Base-by-base conservation (phyloP, 805 yeast species). In the Zygosaccharomyces lentus region DNA sequence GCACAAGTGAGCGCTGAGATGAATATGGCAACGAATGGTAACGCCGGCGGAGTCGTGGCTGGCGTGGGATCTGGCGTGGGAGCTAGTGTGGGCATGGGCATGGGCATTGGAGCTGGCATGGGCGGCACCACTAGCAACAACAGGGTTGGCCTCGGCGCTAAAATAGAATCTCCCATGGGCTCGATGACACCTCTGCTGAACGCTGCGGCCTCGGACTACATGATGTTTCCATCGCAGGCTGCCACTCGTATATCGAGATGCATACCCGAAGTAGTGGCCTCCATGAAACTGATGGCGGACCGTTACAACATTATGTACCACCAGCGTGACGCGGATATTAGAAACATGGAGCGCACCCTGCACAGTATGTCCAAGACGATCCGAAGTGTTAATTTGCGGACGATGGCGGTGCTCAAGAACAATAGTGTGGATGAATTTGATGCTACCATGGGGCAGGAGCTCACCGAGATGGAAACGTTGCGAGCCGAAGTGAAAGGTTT, bases 381-480 rank as follows among this genome's bases (percentile, higher is more conserved):
- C 23, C 43, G 51, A n/a, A 47, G 53, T 13, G 54, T 58, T 1
- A 48, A 58, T 34, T 23, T 47, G 3, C 56, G 58, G 31, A 59
- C 69, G 7, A 46, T 59, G 17, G 68, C 65, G 17, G 59, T 78
- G 57, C 54, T 80, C 12, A 81, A 84, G 57, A 79, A 81, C 49
- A 84, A 77, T 54, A 95, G 88, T 61, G 74, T 72, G 16, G 79
- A 81, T 51, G 96, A 96, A 6, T 86, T 87, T 53, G 84, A 95
- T 2, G 84, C 90, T 10, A 69, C 86, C 35, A 93, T 49, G 52
- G 41, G 26, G 46, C 29, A 44, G 41, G 49, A 35, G 50, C 43
- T 40, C 46, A 46, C 46, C 34, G 55, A 53, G 13, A 40, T 59
- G 10, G 35, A 46, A 23, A 49, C 17, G 37, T 50, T 46, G 35